Evolutionary conservation across 2,329 filamentous ascomycete genomes (phyloP).

Genomic region (Coleophoma cylindrospora): DNA sequence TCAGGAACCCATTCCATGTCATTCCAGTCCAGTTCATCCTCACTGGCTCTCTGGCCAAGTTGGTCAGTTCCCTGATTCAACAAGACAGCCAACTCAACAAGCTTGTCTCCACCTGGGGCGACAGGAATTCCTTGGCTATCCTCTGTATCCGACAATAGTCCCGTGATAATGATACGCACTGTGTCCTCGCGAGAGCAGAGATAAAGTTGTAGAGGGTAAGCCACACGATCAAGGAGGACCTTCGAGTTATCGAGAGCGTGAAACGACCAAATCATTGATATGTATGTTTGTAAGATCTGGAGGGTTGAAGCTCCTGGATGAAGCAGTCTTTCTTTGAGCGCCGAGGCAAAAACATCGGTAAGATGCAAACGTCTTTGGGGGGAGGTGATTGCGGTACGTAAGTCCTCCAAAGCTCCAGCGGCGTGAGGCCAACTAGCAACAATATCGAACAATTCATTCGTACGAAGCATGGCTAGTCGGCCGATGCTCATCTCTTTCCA

Average conservation of each 20-base stretch:
- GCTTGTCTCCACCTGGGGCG: slow-evolving; percentile 40
- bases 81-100: slow-evolving; percentile 63
- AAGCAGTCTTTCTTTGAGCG: slow-evolving; percentile 61
- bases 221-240: slow-evolving; percentile 70
- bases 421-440: slow-evolving; percentile 71
- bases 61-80: slow-evolving; percentile 42
- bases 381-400: slow-evolving; percentile 65
- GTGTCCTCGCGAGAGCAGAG: slow-evolving; percentile 74
- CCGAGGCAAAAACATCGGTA: slow-evolving; percentile 62
- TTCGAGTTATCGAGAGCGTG: slow-evolving; percentile 72
- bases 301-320: slow-evolving; percentile 73
- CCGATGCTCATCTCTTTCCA: slow-evolving; percentile 68
- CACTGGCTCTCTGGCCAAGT: slow-evolving; percentile 46
- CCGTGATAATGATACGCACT: slow-evolving; percentile 70
- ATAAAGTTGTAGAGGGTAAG: slow-evolving; percentile 69
- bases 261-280: slow-evolving; percentile 73
- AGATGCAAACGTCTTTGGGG: slow-evolving; percentile 64
- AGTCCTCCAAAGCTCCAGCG: slow-evolving; percentile 67
- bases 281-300: slow-evolving; percentile 72
- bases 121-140: slow-evolving; percentile 27
- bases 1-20: slow-evolving; percentile 93
- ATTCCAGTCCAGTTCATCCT: slow-evolving; percentile 78
- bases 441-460: slow-evolving; percentile 73
- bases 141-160: slow-evolving; percentile 60
- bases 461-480: slow-evolving; percentile 63